Evolutionary conservation across 1,139 yeast species (phyloP).

Genomic region (Taphrina communis): DNA sequence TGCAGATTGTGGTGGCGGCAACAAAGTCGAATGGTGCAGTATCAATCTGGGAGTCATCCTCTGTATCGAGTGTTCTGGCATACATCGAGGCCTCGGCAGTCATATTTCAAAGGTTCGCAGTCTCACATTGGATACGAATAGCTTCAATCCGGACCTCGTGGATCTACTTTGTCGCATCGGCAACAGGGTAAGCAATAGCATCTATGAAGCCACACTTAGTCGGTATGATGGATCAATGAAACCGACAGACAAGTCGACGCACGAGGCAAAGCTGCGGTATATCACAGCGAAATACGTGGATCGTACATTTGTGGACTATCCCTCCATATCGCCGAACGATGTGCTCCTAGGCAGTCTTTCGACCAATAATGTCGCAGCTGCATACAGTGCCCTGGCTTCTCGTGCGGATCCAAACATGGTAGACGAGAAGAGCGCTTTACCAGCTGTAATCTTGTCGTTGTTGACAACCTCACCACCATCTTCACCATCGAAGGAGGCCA

Average conservation of each 20-base stretch:
- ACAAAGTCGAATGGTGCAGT: slow-evolving; percentile 84
- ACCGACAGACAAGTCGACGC: slow-evolving; percentile 46
- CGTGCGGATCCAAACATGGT: slow-evolving; percentile 54
- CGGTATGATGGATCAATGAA: slow-evolving; percentile 52
- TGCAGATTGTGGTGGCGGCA: slow-evolving; percentile 75
- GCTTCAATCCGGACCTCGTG: slow-evolving; percentile 70
- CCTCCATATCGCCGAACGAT: slow-evolving; percentile 52
- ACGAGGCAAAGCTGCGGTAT: slow-evolving; percentile 46
- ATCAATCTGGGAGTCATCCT: slow-evolving; percentile 72
- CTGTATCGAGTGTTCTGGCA: slow-evolving; percentile 80
- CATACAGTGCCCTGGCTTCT: slow-evolving; percentile 54
- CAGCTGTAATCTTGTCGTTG: slow-evolving; percentile 40
- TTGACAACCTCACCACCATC: slow-evolving; percentile 37
- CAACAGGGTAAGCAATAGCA: slow-evolving; percentile 65
- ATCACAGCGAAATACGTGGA: slow-evolving; percentile 56
- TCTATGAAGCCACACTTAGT: slow-evolving; percentile 59
- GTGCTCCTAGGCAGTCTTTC: slow-evolving; percentile 52
- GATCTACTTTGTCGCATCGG: slow-evolving; percentile 66
- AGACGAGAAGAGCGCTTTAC: slow-evolving; percentile 27
- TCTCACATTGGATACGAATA: slow-evolving; percentile 70
- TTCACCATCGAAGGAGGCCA: slow-evolving; percentile 28
- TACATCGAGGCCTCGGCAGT: slow-evolving; percentile 76
- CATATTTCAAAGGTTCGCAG: slow-evolving; percentile 79
- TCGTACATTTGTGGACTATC: slow-evolving; percentile 51
- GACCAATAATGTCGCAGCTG: slow-evolving; percentile 50